phyloP scores from a whole-genome alignment of 106 monocot species.

The Acorus calamus region DNA sequence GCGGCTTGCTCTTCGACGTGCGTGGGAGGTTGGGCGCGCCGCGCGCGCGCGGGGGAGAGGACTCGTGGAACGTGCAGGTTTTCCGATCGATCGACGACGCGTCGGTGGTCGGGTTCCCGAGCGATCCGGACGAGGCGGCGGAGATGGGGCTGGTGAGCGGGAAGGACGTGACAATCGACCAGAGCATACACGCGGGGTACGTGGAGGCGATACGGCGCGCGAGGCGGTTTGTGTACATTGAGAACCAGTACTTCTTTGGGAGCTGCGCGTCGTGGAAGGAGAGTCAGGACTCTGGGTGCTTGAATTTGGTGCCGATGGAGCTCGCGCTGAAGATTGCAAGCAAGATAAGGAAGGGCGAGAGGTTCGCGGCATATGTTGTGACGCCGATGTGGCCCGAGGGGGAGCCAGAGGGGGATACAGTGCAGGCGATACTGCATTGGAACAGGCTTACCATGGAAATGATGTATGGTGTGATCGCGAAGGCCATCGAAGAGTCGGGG shows the following conservation, averaged over 20 bases:
- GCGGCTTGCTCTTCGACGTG: constrained; percentile 15
- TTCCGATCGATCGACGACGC: constrained; percentile 7
- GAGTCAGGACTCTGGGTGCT: not conserved
- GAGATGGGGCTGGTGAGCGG: constrained; percentile 22
- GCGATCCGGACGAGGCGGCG: constrained; percentile 21
- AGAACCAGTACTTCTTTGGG: constrained; percentile 5
- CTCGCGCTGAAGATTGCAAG: constrained; percentile 57
- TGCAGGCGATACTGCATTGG: constrained; percentile 62
- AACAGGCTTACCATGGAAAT: constrained; percentile 45
- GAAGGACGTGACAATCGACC: constrained; percentile 1
- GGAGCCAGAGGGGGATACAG: constrained; percentile 33
- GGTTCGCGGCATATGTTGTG: constrained; percentile 51
- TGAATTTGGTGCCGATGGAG: constrained; percentile 20
- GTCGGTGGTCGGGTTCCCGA: constrained; percentile 29
- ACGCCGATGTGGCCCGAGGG: constrained; percentile 77
- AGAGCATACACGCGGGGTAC: constrained; percentile 1
- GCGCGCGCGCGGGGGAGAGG: not conserved
- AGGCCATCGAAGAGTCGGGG: constrained; percentile 34
- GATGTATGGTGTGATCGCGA: constrained; percentile 43
- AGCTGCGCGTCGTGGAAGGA: constrained; percentile 2
- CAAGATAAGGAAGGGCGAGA: constrained; percentile 44
- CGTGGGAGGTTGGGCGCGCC: not conserved
- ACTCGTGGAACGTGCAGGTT: constrained; percentile 5
- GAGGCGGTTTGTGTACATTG: not conserved
- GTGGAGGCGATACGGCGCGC: constrained; percentile 1